A percentile compares a stretch with the other conserved stretches of the same genome.
These are phyloP conservation scores for Globisporangium yorkense DNA, from an alignment of 352 stramenopile genomes.

Conservation along the genomic window DNA sequence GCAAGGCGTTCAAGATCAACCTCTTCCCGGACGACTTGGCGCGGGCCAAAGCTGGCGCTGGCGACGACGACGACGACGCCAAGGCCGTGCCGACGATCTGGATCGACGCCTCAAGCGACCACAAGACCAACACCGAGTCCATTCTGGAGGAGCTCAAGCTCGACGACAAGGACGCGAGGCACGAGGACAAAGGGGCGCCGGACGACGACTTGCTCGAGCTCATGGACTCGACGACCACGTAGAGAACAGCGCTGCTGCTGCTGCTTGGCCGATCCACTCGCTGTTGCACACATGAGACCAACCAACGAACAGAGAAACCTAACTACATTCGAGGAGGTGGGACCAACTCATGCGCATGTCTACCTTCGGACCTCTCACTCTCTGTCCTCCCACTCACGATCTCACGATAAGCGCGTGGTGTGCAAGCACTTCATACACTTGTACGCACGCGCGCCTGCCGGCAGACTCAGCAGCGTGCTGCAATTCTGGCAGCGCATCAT, in stretches of 20 bases:
- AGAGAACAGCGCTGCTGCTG: neutral
- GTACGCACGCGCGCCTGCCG: constrained; percentile 75
- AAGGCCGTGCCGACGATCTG: constrained; percentile 71
- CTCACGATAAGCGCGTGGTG: constrained; percentile 65
- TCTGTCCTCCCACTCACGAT: constrained; percentile 12
- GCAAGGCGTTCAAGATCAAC: constrained; percentile 69
- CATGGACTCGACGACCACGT: constrained; percentile 70
- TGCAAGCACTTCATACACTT: constrained; percentile 88
- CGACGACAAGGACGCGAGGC: constrained; percentile 35
- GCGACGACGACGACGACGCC: constrained; percentile 34
- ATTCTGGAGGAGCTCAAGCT: constrained; percentile 64
- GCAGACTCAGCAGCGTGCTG: constrained; percentile 79
- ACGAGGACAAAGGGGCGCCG: constrained; percentile 31
- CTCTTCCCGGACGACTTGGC: constrained; percentile 58
- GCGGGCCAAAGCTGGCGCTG: constrained; percentile 24
- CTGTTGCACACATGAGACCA: neutral
- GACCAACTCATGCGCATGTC: neutral
- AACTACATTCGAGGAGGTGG: constrained; percentile 9
- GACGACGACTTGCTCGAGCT: constrained; percentile 82
- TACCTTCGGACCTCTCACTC: neutral
- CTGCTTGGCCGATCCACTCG: neutral
- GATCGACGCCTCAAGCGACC: constrained; percentile 75
- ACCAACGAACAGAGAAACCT: neutral
- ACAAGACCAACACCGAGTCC: constrained; percentile 39
- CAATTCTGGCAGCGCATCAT: constrained; percentile 87